Evolutionary conservation across 2,329 filamentous ascomycete genomes (phyloP).

Genomic region (Aspergillus thermomutatus): DNA sequence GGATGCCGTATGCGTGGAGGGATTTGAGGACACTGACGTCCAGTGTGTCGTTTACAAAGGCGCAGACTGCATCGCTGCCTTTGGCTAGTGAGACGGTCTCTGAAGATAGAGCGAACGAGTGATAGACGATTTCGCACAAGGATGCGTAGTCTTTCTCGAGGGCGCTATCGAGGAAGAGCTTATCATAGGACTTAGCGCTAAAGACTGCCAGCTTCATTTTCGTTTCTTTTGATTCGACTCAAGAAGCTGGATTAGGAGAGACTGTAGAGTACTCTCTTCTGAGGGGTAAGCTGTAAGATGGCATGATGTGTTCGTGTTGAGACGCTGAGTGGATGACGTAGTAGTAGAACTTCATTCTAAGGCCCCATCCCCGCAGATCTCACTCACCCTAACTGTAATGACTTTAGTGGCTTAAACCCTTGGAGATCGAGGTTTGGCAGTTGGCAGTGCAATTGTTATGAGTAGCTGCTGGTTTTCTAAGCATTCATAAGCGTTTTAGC

Average conservation of each 20-base stretch:
- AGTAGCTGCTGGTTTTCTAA: no score
- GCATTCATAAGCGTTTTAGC: no score
- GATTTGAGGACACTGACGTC: slow-evolving; percentile 50
- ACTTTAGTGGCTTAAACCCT: no score
- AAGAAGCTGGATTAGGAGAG: not conserved
- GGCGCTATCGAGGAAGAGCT: slow-evolving; percentile 50
- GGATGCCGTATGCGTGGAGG: slow-evolving; percentile 51
- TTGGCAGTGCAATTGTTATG: no score
- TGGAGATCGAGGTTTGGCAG: no score
- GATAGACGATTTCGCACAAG: slow-evolving; percentile 52
- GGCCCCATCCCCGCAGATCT: no score
- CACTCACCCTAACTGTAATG: no score
- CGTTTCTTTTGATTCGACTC: not conserved
- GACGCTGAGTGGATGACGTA: not conserved
- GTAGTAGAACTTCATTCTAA: no score
- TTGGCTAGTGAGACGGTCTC: slow-evolving; percentile 56
- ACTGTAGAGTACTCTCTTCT: not conserved
- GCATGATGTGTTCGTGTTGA: not conserved
- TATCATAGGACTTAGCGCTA: slow-evolving; percentile 63
- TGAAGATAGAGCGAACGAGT: slow-evolving; percentile 55
- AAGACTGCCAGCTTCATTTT: slow-evolving; percentile 61
- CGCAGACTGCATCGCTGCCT: slow-evolving; percentile 58
- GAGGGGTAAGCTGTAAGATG: not conserved
- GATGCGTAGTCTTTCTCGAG: slow-evolving; percentile 23
- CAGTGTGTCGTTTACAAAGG: slow-evolving; percentile 65